A percentile compares a stretch with the other conserved stretches of the same genome.
phyloP scores from a whole-genome alignment of 352 stramenopile species.

The Phytophthora sansomeana region DNA sequence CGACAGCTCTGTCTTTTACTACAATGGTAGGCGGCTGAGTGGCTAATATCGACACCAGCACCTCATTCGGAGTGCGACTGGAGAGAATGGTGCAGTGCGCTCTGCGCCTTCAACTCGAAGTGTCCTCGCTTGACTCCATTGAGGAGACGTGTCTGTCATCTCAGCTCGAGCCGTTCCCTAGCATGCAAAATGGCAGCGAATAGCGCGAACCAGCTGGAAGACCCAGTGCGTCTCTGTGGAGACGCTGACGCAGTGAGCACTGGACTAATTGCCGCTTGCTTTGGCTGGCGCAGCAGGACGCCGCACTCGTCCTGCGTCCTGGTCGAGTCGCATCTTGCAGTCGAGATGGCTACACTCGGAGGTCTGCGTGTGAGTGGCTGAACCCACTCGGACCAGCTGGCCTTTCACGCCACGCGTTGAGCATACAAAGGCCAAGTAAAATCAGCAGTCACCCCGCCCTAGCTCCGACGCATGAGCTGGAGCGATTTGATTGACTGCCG shows the following conservation, averaged over 20 bases:
- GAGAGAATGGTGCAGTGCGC: background rate
- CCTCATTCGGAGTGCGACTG: background rate
- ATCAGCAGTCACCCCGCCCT: constrained; percentile 29
- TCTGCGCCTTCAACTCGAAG: constrained; percentile 6
- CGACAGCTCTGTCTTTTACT: too few species aligned
- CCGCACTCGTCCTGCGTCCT: background rate
- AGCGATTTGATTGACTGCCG: constrained; percentile 41
- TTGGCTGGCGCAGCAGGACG: background rate
- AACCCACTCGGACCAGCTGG: constrained; percentile 29
- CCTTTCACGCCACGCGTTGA: constrained; percentile 31
- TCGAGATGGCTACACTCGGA: constrained; percentile 3
- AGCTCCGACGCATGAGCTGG: constrained; percentile 34
- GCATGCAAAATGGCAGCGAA: background rate
- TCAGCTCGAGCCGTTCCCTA: background rate
- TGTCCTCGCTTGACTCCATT: constrained; percentile 11
- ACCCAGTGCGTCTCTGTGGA: background rate
- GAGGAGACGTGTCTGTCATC: background rate
- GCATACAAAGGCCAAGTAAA: constrained; percentile 35
- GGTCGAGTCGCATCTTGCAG: background rate
- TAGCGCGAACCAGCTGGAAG: background rate
- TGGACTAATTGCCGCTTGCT: background rate
- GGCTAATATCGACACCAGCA: background rate
- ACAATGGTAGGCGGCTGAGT: too few species aligned
- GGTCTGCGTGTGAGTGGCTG: constrained; percentile 3
- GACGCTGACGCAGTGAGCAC: background rate